Base-by-base conservation (phyloP, 768 basidiomycete genomes). In the Gloeostereum incarnatum region DNA sequence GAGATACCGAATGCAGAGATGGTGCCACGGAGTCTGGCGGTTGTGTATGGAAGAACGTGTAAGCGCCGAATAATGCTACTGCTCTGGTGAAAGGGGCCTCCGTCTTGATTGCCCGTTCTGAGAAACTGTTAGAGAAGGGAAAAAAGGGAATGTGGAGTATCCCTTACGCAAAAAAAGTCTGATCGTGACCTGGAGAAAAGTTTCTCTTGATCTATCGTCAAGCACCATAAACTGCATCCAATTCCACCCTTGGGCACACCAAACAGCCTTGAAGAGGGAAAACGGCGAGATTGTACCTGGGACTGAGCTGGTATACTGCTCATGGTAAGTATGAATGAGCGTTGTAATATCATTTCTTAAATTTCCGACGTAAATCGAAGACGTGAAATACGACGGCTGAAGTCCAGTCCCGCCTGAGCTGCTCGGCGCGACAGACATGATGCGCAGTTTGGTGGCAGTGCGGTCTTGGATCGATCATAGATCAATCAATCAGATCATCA, bases 381-480 rank as follows among this genome's bases (percentile, higher is more conserved):
- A 88, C 0, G 84, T 81, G 52, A 86, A 90, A 55, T 82, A 89
- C 14, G 67, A 62, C 1, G 83, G 84, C 49, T 88, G 86, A 7
- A 89, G 58, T 26, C 71, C 59, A 44, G 79, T 55, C 17, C 78
- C 73, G 8, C 85, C 81, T 10, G 80, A 72, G 35, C 58, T 49
- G 10, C 68, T 63, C 20, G 79, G 72, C 6, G 62, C 48, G 39
- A 70, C 49, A 7, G 65, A 61, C 66, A 69, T 67, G 42, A 35
- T 31, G 31, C 20, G n/a, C 10, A 41, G 29, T 20, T 16, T 27
- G 34, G 37, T 31, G 39, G 24, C 24, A 30, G 26, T 40, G 43
- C 23, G 19, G 22, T 13, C 31, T 11, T 24, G 10, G 23, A n/a
- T n/a, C n/a, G n/a, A n/a, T n/a, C n/a, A n/a, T n/a, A n/a, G n/a